Evolutionary conservation across 768 basidiomycete species (phyloP), one percentile per base, ranked within the genome.

Genomic region (Pulveroboletus sp.): DNA sequence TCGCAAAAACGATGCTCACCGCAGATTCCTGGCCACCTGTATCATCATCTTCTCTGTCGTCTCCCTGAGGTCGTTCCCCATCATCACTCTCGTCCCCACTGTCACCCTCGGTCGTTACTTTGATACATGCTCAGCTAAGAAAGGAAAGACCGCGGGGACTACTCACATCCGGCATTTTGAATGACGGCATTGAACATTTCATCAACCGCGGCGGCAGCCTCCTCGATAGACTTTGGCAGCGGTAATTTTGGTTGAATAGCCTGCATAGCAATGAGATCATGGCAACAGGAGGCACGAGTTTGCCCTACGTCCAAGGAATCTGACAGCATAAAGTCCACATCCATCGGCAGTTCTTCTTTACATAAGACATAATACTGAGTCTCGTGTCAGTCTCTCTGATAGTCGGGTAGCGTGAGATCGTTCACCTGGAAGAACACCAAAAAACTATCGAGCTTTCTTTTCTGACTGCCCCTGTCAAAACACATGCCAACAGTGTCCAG

Each of bases 401-500:
- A 46, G 26, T 27, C 37, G 10, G 17, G 53, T 13, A 33, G 10
- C 24, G n/a, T 21, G 32, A 39, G 30, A 41, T 17, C 17, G 3
- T 36, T 63, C 59, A 93, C 93, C 79, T 98, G 93, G 70, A 98
- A 97, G 72, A 96, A 93, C 13, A 80, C 76, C 56, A 99, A 70
- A 64, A 96, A 95, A 58, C 84, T 86, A 69, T 98, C 96, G 21
- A 99, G 72, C 65, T 94, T 97, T 74, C 87, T 87, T 69, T 84
- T 90, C 65, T 92, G 89, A 5, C 86, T 83, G 1, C 95, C 96
- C 36, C 86, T 83, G 67, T 97, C 95, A 68, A 99, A 98, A 71
- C 95, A 98, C 80, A 94, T 91, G 17, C 95, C 96, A 64, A 93
- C 94, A 0, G 94, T 92, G 68, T 98, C 95, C 17, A 99, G 75